Conservation (phyloP, 2,329 filamentous ascomycete species). For the Beauveria scarabaeidicola region DNA sequence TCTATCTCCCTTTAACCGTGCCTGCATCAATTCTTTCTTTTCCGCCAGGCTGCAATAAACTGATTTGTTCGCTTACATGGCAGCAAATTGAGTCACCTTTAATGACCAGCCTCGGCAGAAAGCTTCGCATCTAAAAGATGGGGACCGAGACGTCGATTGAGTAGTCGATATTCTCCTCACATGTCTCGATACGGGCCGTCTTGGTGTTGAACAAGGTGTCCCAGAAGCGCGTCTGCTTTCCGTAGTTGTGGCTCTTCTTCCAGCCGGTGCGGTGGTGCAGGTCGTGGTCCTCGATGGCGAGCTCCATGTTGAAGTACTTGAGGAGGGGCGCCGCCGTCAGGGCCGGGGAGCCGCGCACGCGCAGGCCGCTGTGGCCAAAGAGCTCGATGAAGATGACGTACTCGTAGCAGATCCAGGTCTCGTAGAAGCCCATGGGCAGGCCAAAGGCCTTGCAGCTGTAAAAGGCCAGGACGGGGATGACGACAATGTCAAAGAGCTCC, state of each 20-base stretch:
- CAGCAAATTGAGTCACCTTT: background rate
- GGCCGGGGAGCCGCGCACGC: conserved; percentile 25
- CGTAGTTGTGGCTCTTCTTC: conserved; percentile 29
- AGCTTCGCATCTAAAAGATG: conserved; percentile 13
- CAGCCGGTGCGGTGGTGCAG: conserved; percentile 30
- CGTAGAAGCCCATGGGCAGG: conserved; percentile 36
- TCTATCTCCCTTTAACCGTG: background rate
- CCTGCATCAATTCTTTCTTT: no score
- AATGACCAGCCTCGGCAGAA: background rate
- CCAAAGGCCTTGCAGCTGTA: conserved; percentile 24
- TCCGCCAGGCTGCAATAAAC: background rate
- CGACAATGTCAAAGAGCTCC: conserved; percentile 33
- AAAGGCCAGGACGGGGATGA: conserved; percentile 31
- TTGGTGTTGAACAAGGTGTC: conserved; percentile 29
- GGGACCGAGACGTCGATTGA: conserved; percentile 20
- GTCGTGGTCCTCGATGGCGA: conserved; percentile 34
- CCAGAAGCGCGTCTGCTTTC: conserved; percentile 30
- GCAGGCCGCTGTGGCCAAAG: conserved; percentile 29
- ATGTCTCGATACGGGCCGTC: conserved; percentile 27
- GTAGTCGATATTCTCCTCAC: conserved; percentile 24
- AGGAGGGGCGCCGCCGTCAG: conserved; percentile 26
- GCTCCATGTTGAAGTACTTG: conserved; percentile 23
- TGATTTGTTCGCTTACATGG: no score
- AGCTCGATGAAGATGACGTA: conserved; percentile 33
- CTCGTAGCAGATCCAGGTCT: conserved; percentile 36